Base-by-base conservation (phyloP, 2,329 filamentous ascomycete species). In the Trichoderma sp. region DNA sequence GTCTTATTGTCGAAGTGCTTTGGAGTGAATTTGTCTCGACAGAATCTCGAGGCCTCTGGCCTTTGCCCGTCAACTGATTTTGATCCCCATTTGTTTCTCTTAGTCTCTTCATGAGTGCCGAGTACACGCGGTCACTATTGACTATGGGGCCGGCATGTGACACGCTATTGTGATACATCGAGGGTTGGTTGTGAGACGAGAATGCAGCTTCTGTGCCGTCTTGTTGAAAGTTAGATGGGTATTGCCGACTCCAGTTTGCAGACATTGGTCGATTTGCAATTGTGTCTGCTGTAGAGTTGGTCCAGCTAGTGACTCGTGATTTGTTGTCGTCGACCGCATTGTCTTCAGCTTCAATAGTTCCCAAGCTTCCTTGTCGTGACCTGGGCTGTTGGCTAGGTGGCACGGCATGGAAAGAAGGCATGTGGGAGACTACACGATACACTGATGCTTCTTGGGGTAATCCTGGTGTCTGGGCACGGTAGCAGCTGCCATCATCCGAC, bases 291-390 rank as follows among this genome's bases (percentile, higher is more conserved):
- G 87, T 88, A 0, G 91, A 92, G 73, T 89, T 88, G 5, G 87
- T 87, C 92, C 92, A 93, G 78, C 91, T 94, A 2, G 91, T 93
- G 65, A 93, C 88, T 26, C 91, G 83, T n/a, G 90, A 92, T 74
- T 83, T 87, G 24, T 89, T 86, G 51, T 88, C 86, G 15, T 80
- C 82, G 1, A 76, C 76, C 65, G 80, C 80, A 53, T 78, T 80
- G 43, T 79, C 79, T 6, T 83, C 82, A 68, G 81, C 84, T 26
- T 74, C 75, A 3, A 86, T 74, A 72, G 85, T 89, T 72, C 86
- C 86, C 6, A 89, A 75, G 73, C 89, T 90, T 1, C 87, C 88
- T 74, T 86, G 82, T 43, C 85, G 84, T 8, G 88, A 89, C 65
- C 81, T 83, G 58, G 87, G 77, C 70, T 84, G 82, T 61, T 86